Conservation (phyloP, 352 stramenopile genomes). For the Phytophthora pisi region DNA sequence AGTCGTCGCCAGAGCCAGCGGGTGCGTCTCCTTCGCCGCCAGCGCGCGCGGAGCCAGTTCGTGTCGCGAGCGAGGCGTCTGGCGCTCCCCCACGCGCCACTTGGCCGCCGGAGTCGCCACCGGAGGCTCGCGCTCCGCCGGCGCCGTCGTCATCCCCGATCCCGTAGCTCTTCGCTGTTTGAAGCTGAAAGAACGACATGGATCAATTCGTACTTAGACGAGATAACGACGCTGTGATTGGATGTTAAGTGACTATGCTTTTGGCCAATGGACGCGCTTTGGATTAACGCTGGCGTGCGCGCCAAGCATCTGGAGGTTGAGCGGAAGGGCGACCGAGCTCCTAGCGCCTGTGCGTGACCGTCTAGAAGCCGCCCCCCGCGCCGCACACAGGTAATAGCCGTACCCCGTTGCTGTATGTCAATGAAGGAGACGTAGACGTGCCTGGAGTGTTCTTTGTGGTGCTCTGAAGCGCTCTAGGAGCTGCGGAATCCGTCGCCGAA, state of each 20-base stretch:
- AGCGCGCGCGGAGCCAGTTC: conserved; percentile 33
- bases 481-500: conserved; percentile 2
- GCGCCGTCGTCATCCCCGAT: conserved; percentile 14
- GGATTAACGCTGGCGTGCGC: conserved; percentile 9
- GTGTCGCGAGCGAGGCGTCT: conserved; percentile 29
- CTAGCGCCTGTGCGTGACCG: background rate
- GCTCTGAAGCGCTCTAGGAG: conserved; percentile 12
- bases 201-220: conserved; percentile 28
- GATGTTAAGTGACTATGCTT: conserved; percentile 17
- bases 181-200: conserved; percentile 13
- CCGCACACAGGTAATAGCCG: conserved; percentile 18
- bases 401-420: background rate
- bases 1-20: conserved; percentile 34
- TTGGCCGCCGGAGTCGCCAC: conserved; percentile 13
- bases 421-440: background rate
- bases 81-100: conserved; percentile 56
- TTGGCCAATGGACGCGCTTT: conserved; percentile 23
- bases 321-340: conserved; percentile 13
- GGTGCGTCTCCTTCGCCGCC: conserved; percentile 47
- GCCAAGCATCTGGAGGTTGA: conserved; percentile 34
- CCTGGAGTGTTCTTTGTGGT: background rate
- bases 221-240: conserved; percentile 15
- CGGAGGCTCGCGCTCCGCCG: conserved; percentile 16
- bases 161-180: conserved; percentile 18
- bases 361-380: conserved; percentile 17